phyloP scores from a whole-genome alignment of 495 filamentous ascomycete species.

The Stereocaulon alpinum region DNA sequence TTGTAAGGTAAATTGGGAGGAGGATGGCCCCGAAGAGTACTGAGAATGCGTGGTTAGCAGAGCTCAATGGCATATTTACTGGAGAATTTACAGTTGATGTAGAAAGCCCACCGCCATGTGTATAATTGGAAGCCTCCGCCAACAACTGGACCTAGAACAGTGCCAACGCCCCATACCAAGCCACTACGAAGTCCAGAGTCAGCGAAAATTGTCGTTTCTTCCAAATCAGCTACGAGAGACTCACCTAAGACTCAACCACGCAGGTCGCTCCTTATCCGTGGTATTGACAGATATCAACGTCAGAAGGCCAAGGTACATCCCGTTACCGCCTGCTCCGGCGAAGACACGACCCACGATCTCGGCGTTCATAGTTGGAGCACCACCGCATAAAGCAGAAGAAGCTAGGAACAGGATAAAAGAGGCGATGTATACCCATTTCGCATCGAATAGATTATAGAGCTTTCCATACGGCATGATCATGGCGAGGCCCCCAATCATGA shows the following conservation, averaged over 20 bases:
- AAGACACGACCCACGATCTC: conserved; percentile 32
- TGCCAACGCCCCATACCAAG: conserved; percentile 36
- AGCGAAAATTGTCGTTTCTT: too few relatives aligned
- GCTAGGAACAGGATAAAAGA: conserved; percentile 33
- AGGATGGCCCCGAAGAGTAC: too few relatives aligned
- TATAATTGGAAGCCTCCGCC: background rate
- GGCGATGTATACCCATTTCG: conserved; percentile 36
- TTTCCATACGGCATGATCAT: background rate
- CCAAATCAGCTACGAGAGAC: too few relatives aligned
- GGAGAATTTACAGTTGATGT: conserved; percentile 43
- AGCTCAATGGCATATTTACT: too few relatives aligned
- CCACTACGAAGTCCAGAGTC: background rate
- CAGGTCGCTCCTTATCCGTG: conserved; percentile 31
- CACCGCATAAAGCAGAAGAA: conserved; percentile 34
- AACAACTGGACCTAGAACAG: conserved; percentile 17
- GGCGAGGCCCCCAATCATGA: too few relatives aligned
- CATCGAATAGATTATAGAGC: conserved; percentile 28
- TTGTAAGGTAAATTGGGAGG: conserved; percentile 44
- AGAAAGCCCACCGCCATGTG: conserved; percentile 57
- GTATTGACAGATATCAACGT: conserved; percentile 35
- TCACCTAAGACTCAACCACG: conserved; percentile 31
- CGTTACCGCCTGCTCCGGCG: conserved; percentile 28
- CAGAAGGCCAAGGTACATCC: conserved; percentile 32
- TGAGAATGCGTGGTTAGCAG: too few relatives aligned
- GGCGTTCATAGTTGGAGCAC: conserved; percentile 33